These are phyloP conservation scores for Aphanomyces cochlioides DNA, from an alignment of 352 stramenopile genomes.

Conservation along the genomic window DNA sequence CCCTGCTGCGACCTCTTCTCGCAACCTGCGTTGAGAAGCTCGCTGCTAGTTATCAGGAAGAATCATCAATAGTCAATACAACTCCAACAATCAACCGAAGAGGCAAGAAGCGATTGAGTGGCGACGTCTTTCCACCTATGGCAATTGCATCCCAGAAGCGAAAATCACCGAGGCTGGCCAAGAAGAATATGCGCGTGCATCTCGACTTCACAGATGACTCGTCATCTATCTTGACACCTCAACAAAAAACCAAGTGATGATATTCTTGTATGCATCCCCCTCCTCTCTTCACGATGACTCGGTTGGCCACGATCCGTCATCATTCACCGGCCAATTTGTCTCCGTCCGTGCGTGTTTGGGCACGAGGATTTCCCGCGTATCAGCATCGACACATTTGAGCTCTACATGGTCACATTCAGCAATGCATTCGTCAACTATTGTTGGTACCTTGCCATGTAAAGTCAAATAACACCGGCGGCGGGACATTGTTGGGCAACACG, in stretches of 20 bases:
- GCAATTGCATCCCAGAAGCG: slow-evolving; percentile 14
- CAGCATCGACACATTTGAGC: slow-evolving; percentile 64
- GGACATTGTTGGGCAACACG: slow-evolving; percentile 80
- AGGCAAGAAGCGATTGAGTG: slow-evolving; percentile 23
- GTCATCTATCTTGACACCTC: background rate
- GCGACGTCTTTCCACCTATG: slow-evolving; percentile 24
- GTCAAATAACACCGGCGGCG: slow-evolving; percentile 89
- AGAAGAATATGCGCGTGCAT: slow-evolving; percentile 20
- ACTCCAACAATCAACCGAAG: slow-evolving; percentile 23
- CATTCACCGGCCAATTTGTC: slow-evolving; percentile 70
- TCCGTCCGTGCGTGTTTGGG: slow-evolving; percentile 60
- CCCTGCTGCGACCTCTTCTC: slow-evolving; percentile 11
- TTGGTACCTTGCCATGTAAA: slow-evolving; percentile 87
- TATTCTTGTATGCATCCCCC: background rate
- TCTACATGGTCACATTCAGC: slow-evolving; percentile 40
- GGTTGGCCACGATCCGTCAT: slow-evolving; percentile 60
- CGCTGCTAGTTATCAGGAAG: background rate
- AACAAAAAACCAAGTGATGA: background rate
- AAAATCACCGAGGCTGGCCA: slow-evolving; percentile 18
- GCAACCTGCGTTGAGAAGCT: slow-evolving; percentile 7
- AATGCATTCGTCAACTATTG: background rate
- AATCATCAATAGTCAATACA: background rate
- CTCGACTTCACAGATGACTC: slow-evolving; percentile 7
- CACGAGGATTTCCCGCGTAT: slow-evolving; percentile 74
- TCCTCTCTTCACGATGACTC: too few relatives aligned